Percentiles rank a stretch among this genome's conserved stretches.
Conservation (phyloP, 768 basidiomycete species). For the Podaxis sp. region DNA sequence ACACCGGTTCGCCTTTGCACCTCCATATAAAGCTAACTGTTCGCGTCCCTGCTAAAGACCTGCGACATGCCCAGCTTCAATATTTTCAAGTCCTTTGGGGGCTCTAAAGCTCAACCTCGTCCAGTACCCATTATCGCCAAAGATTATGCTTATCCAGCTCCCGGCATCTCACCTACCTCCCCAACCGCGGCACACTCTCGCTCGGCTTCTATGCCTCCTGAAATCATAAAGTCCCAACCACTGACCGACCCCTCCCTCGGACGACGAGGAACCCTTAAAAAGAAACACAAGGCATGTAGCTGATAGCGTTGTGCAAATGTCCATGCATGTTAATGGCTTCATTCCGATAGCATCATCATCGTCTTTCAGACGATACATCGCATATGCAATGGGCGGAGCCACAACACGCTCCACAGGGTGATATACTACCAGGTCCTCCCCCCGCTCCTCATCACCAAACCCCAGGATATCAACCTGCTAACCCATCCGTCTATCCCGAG, state of each 20-base stretch:
- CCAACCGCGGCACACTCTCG: not conserved
- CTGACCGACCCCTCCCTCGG: constrained; percentile 9
- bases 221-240: constrained; percentile 14
- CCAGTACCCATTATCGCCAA: constrained; percentile 6
- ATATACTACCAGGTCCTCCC: constrained; percentile 9
- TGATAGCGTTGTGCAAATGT: not conserved
- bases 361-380: not conserved
- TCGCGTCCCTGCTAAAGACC: not conserved
- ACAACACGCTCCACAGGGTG: constrained; percentile 2
- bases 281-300: constrained; percentile 8
- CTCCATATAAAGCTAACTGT: not conserved
- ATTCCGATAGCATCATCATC: constrained; percentile 7
- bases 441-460: constrained; percentile 2
- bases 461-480: not conserved
- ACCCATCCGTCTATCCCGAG: constrained; percentile 2
- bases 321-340: not conserved
- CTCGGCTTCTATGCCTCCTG: constrained; percentile 12
- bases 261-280: constrained; percentile 12
- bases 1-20: not conserved
- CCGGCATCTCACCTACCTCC: not conserved
- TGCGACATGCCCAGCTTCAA: constrained; percentile 26
- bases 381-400: constrained; percentile 4
- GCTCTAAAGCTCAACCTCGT: constrained; percentile 5
- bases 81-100: constrained; percentile 25
- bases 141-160: constrained; percentile 11